Evolutionary conservation across 371 early-diverging fungal species (phyloP).

Genomic region (Nosema granulosis): DNA sequence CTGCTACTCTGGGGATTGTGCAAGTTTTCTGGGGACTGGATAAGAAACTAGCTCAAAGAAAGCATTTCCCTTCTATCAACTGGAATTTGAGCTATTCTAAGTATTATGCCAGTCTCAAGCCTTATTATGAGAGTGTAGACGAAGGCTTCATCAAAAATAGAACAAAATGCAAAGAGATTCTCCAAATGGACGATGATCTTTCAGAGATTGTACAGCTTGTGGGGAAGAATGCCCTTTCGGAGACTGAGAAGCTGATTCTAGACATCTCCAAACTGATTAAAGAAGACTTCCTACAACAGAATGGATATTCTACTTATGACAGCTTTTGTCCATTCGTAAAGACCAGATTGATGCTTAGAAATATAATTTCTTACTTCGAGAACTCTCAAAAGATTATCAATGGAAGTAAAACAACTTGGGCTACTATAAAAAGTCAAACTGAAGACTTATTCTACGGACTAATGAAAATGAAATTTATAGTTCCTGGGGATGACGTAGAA

Average conservation of each 20-base stretch:
- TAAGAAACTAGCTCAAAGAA: slow-evolving; percentile 99
- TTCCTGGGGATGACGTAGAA: slow-evolving; percentile 26
- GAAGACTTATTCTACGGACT: slow-evolving; percentile 87
- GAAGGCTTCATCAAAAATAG: slow-evolving; percentile 83
- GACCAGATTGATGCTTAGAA: slow-evolving; percentile 93
- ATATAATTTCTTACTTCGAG: slow-evolving; percentile 91
- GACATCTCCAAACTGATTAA: slow-evolving; percentile 94
- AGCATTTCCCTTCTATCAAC: slow-evolving; percentile 99
- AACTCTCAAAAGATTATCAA: slow-evolving; percentile 70
- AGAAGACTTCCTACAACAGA: slow-evolving; percentile 99
- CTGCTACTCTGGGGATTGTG: slow-evolving; percentile 94
- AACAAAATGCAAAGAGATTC: slow-evolving; percentile 88
- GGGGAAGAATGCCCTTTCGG: slow-evolving; percentile 93
- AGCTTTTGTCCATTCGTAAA: slow-evolving; percentile 98
- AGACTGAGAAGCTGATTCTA: slow-evolving; percentile 94
- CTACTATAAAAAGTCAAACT: slow-evolving; percentile 82
- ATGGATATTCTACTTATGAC: slow-evolving; percentile 97
- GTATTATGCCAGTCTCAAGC: slow-evolving; percentile 89
- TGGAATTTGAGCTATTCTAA: slow-evolving; percentile 97
- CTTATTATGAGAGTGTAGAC: slow-evolving; percentile 85
- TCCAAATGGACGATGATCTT: slow-evolving; percentile 95
- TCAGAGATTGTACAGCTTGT: slow-evolving; percentile 99
- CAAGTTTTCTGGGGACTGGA: slow-evolving; percentile 99
- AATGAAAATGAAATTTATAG: slow-evolving; percentile 92
- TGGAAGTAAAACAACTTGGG: slow-evolving; percentile 72